Evolutionary conservation across 768 basidiomycete species (phyloP).

Genomic region (Boletus eberwhitei): DNA sequence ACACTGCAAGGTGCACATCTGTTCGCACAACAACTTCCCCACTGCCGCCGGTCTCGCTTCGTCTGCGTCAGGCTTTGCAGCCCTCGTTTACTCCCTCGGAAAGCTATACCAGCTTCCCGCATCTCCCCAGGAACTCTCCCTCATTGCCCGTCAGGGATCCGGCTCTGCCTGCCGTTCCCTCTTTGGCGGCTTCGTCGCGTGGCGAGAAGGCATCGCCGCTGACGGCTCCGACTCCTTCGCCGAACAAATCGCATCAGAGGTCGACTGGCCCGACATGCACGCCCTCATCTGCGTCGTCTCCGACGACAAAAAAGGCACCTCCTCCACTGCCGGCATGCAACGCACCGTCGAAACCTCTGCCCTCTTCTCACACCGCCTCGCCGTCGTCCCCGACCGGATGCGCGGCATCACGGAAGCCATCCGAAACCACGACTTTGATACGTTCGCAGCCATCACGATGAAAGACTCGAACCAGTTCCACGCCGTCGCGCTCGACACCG

Average conservation of each 20-base stretch:
- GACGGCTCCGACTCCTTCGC: constrained; percentile 88
- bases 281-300: constrained; percentile 97
- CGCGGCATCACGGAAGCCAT: constrained; percentile 78
- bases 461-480: constrained; percentile 98
- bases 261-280: constrained; percentile 94
- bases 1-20: constrained; percentile 73
- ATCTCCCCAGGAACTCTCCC: constrained; percentile 76
- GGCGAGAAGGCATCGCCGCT: constrained; percentile 55
- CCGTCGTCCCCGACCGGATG: constrained; percentile 91
- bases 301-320: constrained; percentile 95
- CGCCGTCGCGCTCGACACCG: constrained; percentile 93
- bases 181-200: constrained; percentile 95
- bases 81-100: constrained; percentile 86
- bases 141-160: constrained; percentile 95
- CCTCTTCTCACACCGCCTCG: constrained; percentile 86
- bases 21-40: constrained; percentile 97
- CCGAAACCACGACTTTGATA: constrained; percentile 71
- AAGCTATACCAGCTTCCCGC: constrained; percentile 80
- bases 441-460: constrained; percentile 93
- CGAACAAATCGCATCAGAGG: constrained; percentile 76
- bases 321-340: constrained; percentile 96
- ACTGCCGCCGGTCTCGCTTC: constrained; percentile 98
- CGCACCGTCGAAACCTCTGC: constrained; percentile 90
- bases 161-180: constrained; percentile 98
- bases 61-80: constrained; percentile 95